phyloP scores from a whole-genome alignment of 495 filamentous ascomycete species.

The Penicillium paxilli region DNA sequence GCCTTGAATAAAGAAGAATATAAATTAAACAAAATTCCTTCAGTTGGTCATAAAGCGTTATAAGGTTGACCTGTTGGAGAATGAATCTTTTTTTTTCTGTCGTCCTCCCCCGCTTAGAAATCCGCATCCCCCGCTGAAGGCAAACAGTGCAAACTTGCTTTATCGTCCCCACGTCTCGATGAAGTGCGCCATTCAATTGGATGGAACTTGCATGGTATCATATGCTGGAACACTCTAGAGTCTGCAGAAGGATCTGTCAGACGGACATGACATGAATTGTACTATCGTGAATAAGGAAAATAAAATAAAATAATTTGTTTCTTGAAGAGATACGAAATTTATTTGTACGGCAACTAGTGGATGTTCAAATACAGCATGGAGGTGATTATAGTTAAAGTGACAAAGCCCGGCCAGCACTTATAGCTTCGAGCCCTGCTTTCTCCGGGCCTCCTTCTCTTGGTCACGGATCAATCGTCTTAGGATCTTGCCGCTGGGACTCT shows the following conservation, averaged over 20 bases:
- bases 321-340: too few relatives aligned
- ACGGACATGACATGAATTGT: too few relatives aligned
- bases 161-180: neutral
- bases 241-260: too few relatives aligned
- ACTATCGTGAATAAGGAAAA: too few relatives aligned
- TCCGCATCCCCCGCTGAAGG: constrained; percentile 36
- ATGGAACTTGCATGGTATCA: neutral
- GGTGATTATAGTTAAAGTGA: too few relatives aligned
- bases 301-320: too few relatives aligned
- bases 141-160: constrained; percentile 36
- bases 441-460: constrained; percentile 68
- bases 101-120: constrained; percentile 42
- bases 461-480: constrained; percentile 78
- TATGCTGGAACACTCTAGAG: too few relatives aligned
- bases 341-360: too few relatives aligned
- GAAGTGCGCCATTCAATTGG: neutral
- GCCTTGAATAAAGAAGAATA: neutral
- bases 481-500: constrained; percentile 94
- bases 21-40: neutral
- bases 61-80: constrained; percentile 15
- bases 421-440: constrained; percentile 60
- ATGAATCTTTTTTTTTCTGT: constrained; percentile 22
- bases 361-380: too few relatives aligned
- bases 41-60: neutral
- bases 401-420: constrained; percentile 30